Evolutionary conservation across 768 basidiomycete species (phyloP).

Genomic region (Psilocybe azurescens): DNA sequence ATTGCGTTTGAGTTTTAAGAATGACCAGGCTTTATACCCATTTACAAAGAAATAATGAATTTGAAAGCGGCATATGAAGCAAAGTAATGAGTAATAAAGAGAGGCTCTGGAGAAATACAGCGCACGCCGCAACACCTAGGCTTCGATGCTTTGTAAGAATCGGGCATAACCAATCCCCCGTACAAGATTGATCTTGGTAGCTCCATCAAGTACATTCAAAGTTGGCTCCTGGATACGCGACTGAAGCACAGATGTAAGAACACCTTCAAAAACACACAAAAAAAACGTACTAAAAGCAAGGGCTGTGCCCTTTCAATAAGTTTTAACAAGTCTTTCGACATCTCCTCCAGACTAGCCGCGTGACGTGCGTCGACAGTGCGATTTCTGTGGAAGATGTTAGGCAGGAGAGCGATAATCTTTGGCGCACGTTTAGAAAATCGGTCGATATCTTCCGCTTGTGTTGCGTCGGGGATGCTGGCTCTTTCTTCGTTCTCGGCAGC

Average conservation of each 20-base stretch:
- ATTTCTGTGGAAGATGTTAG: constrained; percentile 60
- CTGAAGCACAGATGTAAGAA: constrained; percentile 9
- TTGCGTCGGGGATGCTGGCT: constrained; percentile 46
- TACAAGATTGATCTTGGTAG: constrained; percentile 65
- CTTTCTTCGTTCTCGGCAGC: constrained; percentile 42
- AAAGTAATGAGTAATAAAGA: background rate
- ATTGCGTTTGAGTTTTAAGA: no score
- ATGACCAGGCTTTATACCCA: no score
- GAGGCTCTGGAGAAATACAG: background rate
- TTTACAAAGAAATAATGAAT: no score
- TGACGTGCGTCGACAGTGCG: constrained; percentile 66
- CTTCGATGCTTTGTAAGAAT: constrained; percentile 64
- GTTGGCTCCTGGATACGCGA: constrained; percentile 33
- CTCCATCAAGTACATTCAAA: constrained; percentile 53
- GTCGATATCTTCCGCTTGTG: constrained; percentile 60
- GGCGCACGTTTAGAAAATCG: constrained; percentile 64
- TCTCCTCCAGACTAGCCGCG: constrained; percentile 72
- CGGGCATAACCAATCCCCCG: constrained; percentile 66
- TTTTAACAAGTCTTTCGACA: constrained; percentile 67
- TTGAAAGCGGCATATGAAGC: background rate
- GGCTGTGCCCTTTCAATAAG: constrained; percentile 67
- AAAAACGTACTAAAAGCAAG: constrained; percentile 58
- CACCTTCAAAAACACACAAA: background rate
- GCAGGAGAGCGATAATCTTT: constrained; percentile 68
- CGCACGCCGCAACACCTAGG: constrained; percentile 18